These are phyloP conservation scores for Botrytis tulipae DNA, from an alignment of 2,329 filamentous ascomycete genomes.

Conservation along the genomic window DNA sequence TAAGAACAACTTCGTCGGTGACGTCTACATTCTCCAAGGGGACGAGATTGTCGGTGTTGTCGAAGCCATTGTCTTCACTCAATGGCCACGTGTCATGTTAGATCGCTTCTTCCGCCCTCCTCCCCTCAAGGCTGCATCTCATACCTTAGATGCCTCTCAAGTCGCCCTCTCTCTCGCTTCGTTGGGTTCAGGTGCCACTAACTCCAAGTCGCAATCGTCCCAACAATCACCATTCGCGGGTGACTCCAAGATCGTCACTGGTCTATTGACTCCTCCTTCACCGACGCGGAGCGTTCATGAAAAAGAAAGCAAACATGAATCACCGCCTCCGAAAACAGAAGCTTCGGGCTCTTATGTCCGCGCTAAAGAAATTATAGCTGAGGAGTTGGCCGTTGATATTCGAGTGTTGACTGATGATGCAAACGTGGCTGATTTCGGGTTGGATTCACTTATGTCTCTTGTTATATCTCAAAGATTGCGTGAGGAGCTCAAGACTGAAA, in stretches of 20 bases:
- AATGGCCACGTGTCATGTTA: background rate
- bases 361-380: background rate
- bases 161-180: background rate
- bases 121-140: background rate
- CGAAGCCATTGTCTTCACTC: conserved; percentile 29
- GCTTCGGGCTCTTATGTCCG: background rate
- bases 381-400: conserved; percentile 46
- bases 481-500: conserved; percentile 52
- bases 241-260: background rate
- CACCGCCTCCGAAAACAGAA: background rate
- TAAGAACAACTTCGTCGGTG: conserved; percentile 42
- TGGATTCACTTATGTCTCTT: conserved; percentile 1
- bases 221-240: background rate
- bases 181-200: background rate
- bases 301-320: background rate
- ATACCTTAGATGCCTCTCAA: background rate
- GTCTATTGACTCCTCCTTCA: background rate
- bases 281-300: background rate
- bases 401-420: conserved; percentile 51
- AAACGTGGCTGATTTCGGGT: conserved; percentile 34
- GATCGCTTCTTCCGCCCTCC: background rate
- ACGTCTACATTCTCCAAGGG: conserved; percentile 41
- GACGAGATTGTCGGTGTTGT: conserved; percentile 39
- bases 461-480: conserved; percentile 47
- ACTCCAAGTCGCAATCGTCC: background rate